Evolutionary conservation across 2,329 filamentous ascomycete species (phyloP).

Genomic region (Pestalotiopsis fici): DNA sequence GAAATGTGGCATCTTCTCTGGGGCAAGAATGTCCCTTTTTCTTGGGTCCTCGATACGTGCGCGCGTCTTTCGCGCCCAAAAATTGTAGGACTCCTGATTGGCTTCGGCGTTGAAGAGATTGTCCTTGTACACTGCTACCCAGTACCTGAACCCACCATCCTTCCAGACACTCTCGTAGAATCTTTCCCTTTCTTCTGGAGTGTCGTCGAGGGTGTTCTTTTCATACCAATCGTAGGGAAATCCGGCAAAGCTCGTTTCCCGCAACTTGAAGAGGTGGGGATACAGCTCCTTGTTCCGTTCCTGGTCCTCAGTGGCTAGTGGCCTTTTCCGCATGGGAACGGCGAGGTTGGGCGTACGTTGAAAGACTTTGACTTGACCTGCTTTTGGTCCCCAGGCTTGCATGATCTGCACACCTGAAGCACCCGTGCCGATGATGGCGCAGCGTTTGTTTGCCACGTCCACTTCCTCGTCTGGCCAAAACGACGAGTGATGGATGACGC

Average conservation of each 20-base stretch:
- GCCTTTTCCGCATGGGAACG: constrained; percentile 58
- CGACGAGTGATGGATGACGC: constrained; percentile 59
- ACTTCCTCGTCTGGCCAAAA: constrained; percentile 61
- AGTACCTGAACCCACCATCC: constrained; percentile 56
- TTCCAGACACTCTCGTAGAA: constrained; percentile 50
- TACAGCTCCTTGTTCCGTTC: constrained; percentile 44
- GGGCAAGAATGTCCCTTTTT: constrained; percentile 52
- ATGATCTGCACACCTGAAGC: constrained; percentile 65
- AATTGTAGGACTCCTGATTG: constrained; percentile 55
- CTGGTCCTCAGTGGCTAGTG: constrained; percentile 52
- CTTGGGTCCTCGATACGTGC: constrained; percentile 49
- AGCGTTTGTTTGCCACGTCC: constrained; percentile 57
- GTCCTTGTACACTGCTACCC: constrained; percentile 57
- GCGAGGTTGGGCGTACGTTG: constrained; percentile 69
- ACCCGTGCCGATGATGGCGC: constrained; percentile 65
- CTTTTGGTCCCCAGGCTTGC: constrained; percentile 58
- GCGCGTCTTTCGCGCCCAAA: constrained; percentile 55
- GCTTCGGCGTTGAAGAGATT: constrained; percentile 43
- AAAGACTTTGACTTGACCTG: constrained; percentile 58
- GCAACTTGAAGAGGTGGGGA: constrained; percentile 51
- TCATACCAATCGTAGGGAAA: constrained; percentile 59
- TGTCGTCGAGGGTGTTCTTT: constrained; percentile 57
- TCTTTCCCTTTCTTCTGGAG: constrained; percentile 47
- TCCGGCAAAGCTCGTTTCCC: constrained; percentile 56
- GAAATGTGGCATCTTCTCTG: constrained; percentile 49